Base-by-base conservation (phyloP, 371 early-diverging fungal species). In the Mucor ambiguus region DNA sequence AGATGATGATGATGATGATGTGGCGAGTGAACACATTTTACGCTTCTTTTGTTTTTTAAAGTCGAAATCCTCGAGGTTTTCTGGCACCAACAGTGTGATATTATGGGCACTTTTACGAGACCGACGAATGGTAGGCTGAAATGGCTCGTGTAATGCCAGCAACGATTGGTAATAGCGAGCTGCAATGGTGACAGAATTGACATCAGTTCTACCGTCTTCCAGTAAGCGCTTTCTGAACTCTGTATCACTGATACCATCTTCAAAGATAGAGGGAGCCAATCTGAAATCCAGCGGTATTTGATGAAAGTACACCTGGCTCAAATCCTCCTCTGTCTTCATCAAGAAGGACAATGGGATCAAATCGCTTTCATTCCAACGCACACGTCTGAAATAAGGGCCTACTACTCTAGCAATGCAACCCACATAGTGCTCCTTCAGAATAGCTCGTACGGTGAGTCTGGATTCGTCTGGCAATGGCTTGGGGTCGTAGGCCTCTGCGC, bases 141-240 rank as follows among this genome's bases (percentile, higher is more conserved):
- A 79, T 1, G 77, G 74, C 54, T 79, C 79, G 58, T 79, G 63
- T 2, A 79, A 7, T 9, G 69, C 69, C 4, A 79, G 24, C 18
- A 74, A 24, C 0, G 67, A 71, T 30, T 76, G 75, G 24, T 74
- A 67, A 30, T 66, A 79, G 14, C 64, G 60, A 5, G 68, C 56
- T 8, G 75, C 75, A 10, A 79, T 28, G 0, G 55, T 54, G 3
- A 74, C 67, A 2, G 79, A 74, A 0, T 56, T 57, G 4, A 64
- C 11, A 46, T 75, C 72, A 33, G 66, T 67, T 49, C 67, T 64
- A 2, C 35, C 26, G 32, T 74, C 70, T 18, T 69, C 66, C 24
- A n/a, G 16, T 2, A 80, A 29, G 10, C 77, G 61, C 24, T 55
- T 54, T 28, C 46, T 69, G 44, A 80, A 80, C 14, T 73, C 74